Evolutionary conservation across 768 basidiomycete species (phyloP).

Genomic region (Hericium rajendrae): DNA sequence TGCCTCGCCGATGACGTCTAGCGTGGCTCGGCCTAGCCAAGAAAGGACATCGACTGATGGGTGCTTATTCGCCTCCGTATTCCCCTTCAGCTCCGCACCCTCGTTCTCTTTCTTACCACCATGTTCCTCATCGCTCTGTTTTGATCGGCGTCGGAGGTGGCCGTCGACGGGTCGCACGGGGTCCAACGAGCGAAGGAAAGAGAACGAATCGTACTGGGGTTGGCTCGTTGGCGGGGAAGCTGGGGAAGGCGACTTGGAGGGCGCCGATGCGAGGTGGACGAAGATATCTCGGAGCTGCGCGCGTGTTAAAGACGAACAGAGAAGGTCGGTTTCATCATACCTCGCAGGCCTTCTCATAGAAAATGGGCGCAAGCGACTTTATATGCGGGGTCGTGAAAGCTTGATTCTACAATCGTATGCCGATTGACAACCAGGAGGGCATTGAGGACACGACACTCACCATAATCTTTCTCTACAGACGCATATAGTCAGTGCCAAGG

Average conservation of each 20-base stretch:
- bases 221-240: neutral
- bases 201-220: neutral
- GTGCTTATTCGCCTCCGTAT: neutral
- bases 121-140: neutral
- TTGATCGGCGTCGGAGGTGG: neutral
- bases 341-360: constrained; percentile 51
- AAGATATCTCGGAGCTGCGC: constrained; percentile 39
- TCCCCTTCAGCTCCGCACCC: neutral
- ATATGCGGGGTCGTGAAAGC: constrained; percentile 44
- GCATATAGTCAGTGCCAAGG: neutral
- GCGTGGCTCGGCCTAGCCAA: constrained; percentile 58
- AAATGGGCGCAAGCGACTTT: constrained; percentile 43
- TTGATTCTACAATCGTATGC: constrained; percentile 27
- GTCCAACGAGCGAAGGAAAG: constrained; percentile 6
- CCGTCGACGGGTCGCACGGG: constrained; percentile 1
- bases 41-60: constrained; percentile 45
- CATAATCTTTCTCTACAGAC: constrained; percentile 39
- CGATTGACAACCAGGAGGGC: constrained; percentile 12
- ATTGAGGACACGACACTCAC: constrained; percentile 25
- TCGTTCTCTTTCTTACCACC: neutral
- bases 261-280: constrained; percentile 16
- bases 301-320: neutral
- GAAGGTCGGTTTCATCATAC: constrained; percentile 8
- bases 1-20: constrained; percentile 72
- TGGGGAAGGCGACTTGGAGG: constrained; percentile 1